A percentile compares a stretch with the other conserved stretches of the same genome.
Conservation (phyloP, 371 early-diverging fungal species). For the Synchytrium microbalum region DNA sequence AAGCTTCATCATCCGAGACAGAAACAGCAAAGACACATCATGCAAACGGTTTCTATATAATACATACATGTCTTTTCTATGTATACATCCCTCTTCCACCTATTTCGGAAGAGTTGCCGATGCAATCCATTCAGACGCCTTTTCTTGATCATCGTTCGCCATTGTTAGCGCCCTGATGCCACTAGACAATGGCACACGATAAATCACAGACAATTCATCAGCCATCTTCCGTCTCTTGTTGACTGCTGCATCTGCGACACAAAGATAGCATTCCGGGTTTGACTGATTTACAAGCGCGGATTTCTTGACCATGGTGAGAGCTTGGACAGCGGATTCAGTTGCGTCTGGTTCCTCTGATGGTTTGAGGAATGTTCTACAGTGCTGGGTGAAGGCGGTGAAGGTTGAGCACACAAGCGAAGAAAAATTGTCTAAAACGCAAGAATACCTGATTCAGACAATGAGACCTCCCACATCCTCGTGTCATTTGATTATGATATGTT, state of each 20-base stretch:
- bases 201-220: constrained; percentile 38
- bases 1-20: too few relatives aligned
- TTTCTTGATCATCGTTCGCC: constrained; percentile 45
- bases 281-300: constrained; percentile 7
- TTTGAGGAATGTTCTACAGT: constrained; percentile 51
- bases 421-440: background rate
- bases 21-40: too few relatives aligned
- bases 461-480: constrained; percentile 62
- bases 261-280: constrained; percentile 45
- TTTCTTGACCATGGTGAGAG: constrained; percentile 22
- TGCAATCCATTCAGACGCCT: constrained; percentile 57
- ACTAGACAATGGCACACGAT: too few relatives aligned
- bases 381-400: constrained; percentile 19
- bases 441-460: constrained; percentile 61
- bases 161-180: constrained; percentile 53
- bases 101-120: too few relatives aligned
- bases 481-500: constrained; percentile 68
- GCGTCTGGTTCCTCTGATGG: constrained; percentile 41
- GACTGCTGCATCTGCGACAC: constrained; percentile 53
- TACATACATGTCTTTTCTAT: too few relatives aligned
- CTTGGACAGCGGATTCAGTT: constrained; percentile 53
- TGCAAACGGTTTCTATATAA: too few relatives aligned
- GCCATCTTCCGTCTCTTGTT: constrained; percentile 46
- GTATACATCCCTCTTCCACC: too few relatives aligned
- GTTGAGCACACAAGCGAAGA: background rate